Conservation (phyloP, 805 yeast genomes). For the Wickerhamiella occidentalis region DNA sequence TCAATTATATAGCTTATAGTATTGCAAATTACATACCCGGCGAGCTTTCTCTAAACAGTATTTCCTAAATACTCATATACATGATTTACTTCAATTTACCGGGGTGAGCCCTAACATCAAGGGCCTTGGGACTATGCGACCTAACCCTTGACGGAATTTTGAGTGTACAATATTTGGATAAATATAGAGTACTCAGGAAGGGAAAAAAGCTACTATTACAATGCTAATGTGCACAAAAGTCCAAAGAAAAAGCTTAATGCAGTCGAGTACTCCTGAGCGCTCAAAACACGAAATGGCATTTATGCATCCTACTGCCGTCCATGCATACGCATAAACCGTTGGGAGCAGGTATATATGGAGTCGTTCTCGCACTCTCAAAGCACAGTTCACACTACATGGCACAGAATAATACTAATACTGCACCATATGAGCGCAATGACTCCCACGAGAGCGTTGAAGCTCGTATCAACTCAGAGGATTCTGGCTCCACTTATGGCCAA, state of each 20-base stretch:
- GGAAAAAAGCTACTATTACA: too few species aligned
- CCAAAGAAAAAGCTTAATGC: too few species aligned
- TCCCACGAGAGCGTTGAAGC: not conserved
- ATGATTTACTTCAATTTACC: not conserved
- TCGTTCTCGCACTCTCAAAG: too few species aligned
- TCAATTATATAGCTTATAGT: not conserved
- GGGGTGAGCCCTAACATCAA: not conserved
- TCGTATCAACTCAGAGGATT: not conserved
- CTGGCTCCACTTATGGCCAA: not conserved
- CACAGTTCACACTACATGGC: not conserved
- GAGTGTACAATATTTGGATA: too few species aligned
- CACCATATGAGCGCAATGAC: not conserved
- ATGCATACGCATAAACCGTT: not conserved
- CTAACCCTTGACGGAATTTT: not conserved
- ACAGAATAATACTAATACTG: not conserved
- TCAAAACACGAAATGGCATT: too few species aligned
- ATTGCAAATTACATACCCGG: not conserved
- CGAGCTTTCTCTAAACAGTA: not conserved
- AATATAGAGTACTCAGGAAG: too few species aligned
- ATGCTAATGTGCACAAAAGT: not conserved
- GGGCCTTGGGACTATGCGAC: not conserved
- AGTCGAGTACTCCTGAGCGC: too few species aligned
- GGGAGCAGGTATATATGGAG: not conserved
- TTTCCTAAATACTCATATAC: not conserved
- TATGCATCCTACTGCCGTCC: not conserved